Evolutionary conservation across 2,329 filamentous ascomycete species (phyloP).

Genomic region (Arthrocladium fulminans): DNA sequence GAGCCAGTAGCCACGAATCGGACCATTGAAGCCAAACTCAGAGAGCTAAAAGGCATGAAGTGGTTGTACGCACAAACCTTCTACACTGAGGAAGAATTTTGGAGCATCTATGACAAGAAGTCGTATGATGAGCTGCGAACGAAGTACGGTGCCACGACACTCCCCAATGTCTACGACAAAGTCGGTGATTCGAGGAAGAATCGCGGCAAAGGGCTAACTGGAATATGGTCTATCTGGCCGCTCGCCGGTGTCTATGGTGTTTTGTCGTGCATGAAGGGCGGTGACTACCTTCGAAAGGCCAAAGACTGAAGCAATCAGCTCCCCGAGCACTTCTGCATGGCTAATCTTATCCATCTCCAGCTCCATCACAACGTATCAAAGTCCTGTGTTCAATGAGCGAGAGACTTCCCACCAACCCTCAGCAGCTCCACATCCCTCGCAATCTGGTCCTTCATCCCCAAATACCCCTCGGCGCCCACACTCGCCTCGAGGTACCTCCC

Average conservation of each 20-base stretch:
- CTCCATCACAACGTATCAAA: too few relatives aligned
- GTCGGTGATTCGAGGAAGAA: constrained; percentile 20
- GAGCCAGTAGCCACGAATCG: constrained; percentile 62
- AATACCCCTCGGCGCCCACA: constrained; percentile 34
- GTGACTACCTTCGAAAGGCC: constrained; percentile 20
- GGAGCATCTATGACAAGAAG: constrained; percentile 33
- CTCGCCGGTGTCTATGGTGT: constrained; percentile 20
- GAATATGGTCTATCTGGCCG: constrained; percentile 20
- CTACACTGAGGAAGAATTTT: constrained; percentile 54
- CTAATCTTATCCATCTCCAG: constrained; percentile 20
- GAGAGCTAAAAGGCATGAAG: constrained; percentile 65
- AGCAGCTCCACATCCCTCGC: not conserved
- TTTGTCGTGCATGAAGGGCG: constrained; percentile 17
- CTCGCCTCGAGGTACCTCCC: constrained; percentile 31
- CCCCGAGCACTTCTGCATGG: not conserved
- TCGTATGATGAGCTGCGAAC: constrained; percentile 31
- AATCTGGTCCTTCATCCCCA: constrained; percentile 20
- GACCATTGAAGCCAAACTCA: constrained; percentile 59
- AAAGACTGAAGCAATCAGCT: not conserved
- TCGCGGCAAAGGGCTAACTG: constrained; percentile 13
- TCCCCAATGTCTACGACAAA: constrained; percentile 33
- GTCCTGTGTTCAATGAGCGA: too few relatives aligned
- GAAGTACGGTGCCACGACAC: constrained; percentile 30
- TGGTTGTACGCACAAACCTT: constrained; percentile 84
- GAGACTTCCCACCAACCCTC: too few relatives aligned